Evolutionary conservation across 2,329 filamentous ascomycete genomes (phyloP), one percentile per base, ranked within the genome.

Genomic region (Cladosporium sp.): DNA sequence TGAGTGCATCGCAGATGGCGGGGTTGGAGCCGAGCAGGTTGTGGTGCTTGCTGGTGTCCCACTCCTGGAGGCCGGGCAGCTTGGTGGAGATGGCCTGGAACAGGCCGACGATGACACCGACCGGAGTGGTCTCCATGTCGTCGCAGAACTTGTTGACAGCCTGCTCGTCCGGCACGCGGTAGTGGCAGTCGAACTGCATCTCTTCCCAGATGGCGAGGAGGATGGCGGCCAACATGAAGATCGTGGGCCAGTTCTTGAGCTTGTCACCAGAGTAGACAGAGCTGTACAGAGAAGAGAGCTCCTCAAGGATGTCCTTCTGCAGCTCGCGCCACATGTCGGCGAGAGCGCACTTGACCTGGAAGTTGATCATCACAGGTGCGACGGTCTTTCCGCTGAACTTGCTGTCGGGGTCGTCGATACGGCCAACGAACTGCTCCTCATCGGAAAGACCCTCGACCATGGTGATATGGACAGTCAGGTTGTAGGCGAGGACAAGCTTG

Each of bases 51-150:
- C 82, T 78, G 10, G 89, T 93, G 67, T 96, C 90, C 92, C 92
- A 97, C 68, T 97, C 92, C 60, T 85, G 86, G 68, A 97, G 90
- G 16, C 89, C 81, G 4, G 92, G 92, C 41, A 96, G 81, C 75
- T 97, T 96, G 74, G 95, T 92, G 1, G 91, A 96, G 68, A 97
- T 97, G 71, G 92, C 92, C 63, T 95, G 90, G 83, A 97, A 97
- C 31, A 97, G 81, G 43, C 92, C 92, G 59, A 95, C 90, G 65
- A 97, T 95, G 63, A 97, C 92, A 63, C 92, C 92, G 40, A 97
- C 91, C 0, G 92, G 92, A 7, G 87, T 95, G 9, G 87, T 88
- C 76, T 97, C 92, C 92, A 97, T 97, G 67, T 97, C 92, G 54
- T 77, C 82, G 77, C 91, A 96, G 78, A 97, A 97, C 75, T 95